Conservation (phyloP, 768 basidiomycete species). For the Lactarius sanguifluus region DNA sequence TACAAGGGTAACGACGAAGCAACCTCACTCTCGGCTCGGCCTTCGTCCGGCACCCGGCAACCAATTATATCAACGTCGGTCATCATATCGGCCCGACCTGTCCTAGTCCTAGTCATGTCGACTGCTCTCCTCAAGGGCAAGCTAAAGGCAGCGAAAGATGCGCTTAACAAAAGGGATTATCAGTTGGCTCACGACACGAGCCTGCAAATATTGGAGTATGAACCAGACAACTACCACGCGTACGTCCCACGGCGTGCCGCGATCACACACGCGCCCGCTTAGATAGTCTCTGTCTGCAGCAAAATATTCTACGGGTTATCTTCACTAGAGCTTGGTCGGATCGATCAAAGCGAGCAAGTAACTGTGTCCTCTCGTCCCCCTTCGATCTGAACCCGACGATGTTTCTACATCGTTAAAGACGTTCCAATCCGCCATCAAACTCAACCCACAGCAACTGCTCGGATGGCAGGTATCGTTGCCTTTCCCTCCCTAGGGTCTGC, state of each 20-base stretch:
- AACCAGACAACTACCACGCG: conserved; percentile 87
- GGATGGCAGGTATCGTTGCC: conserved; percentile 72
- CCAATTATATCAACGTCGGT: background rate
- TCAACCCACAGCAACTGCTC: conserved; percentile 66
- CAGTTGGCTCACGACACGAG: conserved; percentile 64
- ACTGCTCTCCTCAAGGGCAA: conserved; percentile 59
- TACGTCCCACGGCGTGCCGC: conserved; percentile 41
- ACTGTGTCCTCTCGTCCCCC: conserved; percentile 31
- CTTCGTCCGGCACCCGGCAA: background rate
- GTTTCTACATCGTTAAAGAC: conserved; percentile 49
- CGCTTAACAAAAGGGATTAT: conserved; percentile 74
- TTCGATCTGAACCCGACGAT: conserved; percentile 23
- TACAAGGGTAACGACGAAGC: background rate
- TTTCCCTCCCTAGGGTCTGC: conserved; percentile 23
- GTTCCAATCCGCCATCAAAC: conserved; percentile 72
- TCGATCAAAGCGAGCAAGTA: conserved; percentile 84
- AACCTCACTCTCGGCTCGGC: background rate
- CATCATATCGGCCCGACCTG: background rate
- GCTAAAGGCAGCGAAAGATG: conserved; percentile 78
- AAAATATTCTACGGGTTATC: conserved; percentile 86
- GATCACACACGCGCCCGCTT: conserved; percentile 2
- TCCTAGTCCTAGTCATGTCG: conserved; percentile 15
- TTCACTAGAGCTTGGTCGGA: conserved; percentile 67
- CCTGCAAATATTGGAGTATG: conserved; percentile 64
- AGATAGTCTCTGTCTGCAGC: conserved; percentile 43